Base-by-base conservation (phyloP, 768 basidiomycete genomes). In the Strobilomyces echinocephalus region DNA sequence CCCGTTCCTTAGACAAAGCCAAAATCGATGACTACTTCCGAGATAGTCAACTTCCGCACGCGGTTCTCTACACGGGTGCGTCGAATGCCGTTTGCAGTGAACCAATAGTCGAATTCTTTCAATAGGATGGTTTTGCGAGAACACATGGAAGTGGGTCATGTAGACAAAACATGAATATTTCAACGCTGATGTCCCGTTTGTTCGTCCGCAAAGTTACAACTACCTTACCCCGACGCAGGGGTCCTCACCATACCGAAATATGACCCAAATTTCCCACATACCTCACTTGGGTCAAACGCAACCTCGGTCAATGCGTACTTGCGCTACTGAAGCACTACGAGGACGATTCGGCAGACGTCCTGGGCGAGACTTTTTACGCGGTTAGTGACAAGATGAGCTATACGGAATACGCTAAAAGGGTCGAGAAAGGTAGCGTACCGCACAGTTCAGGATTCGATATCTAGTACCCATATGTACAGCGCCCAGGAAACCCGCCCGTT, bases 401-500 rank as follows among this genome's bases (percentile, higher is more conserved):
- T 21, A 39, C 56, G 6, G 48, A 58, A 9, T 64, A 58, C 12
- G 55, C 51, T 10, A 42, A 51, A 1, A 47, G 48, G 30, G 56
- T 67, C 10, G 50, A 59, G 33, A 52, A 59, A 53, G 64, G 64
- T 64, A 44, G 9, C 5, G 16, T 50, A 31, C 14, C 18, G 4
- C 15, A n/a, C 12, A 31, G 26, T 14, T 1, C 12, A 10, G 15
- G 34, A 40, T 18, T 31, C 2, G 6, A 44, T 21, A 31, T 5
- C 12, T 16, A 42, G 15, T 20, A 26, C 49, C 47, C 12, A 46
- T 1, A 10, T 28, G 8, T 43, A n/a, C 28, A 69, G 68, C 49
- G 9, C 9, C 69, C n/a, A 59, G 59, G 33, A 69, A 67, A 26
- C 57, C 63, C 2, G 66, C 68, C n/a, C 63, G 51, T 6, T 69